Percentiles rank a stretch among this genome's conserved stretches.
These are phyloP conservation scores for Crucihimalaya himalaica DNA, from an alignment of 345 rosid genomes.

Conservation along the genomic window DNA sequence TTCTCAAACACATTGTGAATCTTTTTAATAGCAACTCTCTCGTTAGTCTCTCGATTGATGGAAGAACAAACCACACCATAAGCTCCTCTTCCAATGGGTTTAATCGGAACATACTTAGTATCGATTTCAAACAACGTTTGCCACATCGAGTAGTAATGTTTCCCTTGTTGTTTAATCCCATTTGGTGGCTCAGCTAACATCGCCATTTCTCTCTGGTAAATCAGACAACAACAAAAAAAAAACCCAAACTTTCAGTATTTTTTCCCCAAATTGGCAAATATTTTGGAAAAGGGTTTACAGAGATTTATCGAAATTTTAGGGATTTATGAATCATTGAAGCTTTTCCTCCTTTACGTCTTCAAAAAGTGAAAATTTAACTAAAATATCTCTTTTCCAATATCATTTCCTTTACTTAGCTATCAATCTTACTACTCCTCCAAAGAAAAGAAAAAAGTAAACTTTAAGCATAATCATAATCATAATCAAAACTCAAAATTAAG, in stretches of 20 bases:
- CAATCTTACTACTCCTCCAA: constrained; percentile 36
- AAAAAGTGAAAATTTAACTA: constrained; percentile 27
- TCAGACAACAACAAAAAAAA: not conserved
- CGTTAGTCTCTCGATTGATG: constrained; percentile 69
- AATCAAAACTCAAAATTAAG: constrained; percentile 2
- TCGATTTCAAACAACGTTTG: constrained; percentile 86
- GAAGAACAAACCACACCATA: constrained; percentile 90
- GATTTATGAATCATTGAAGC: constrained; percentile 31
- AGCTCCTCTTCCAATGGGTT: constrained; percentile 89
- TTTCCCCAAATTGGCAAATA: not conserved
- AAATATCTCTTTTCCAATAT: too few relatives aligned
- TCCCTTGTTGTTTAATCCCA: constrained; percentile 62
- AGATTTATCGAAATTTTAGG: constrained; percentile 10
- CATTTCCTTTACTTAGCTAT: constrained; percentile 40
- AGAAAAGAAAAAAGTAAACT: constrained; percentile 28
- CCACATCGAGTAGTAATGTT: constrained; percentile 85
- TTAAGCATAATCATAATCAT: constrained; percentile 29
- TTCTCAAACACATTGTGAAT: constrained; percentile 82
- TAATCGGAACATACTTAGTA: constrained; percentile 77
- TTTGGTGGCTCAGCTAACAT: constrained; percentile 84
- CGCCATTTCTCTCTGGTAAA: constrained; percentile 58
- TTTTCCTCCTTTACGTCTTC: constrained; percentile 26
- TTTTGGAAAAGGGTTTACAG: constrained; percentile 20
- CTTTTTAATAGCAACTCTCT: constrained; percentile 86
- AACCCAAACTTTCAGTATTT: not conserved